Evolutionary conservation across 2,329 filamentous ascomycete species (phyloP), one percentile per base, ranked within the genome.

Genomic region (Phaeosphaeriaceae sp.): DNA sequence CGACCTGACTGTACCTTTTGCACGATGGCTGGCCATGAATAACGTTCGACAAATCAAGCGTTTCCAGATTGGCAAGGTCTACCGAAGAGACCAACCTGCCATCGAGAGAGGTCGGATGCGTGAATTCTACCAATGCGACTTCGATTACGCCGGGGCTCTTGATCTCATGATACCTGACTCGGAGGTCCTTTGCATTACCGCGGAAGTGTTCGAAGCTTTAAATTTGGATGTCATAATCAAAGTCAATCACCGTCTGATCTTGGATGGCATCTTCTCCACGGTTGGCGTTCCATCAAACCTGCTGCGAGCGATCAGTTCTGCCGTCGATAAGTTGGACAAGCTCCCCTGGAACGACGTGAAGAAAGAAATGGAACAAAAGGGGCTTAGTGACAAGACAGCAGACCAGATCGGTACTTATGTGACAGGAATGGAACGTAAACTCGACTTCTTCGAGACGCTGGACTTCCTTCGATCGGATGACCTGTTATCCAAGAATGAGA

Each of bases 71-170:
- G 93, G 92, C 69, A 97, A 97, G 81, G 93, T 97, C 47, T 93
- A 93, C 80, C 84, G 91, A 63, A 81, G 90, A 76, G 90, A 93
- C 78, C 90, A 92, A 77, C 90, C 90, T 21, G 62, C 66, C 0
- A 91, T 97, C 80, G 91, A 89, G 61, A 94, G 95, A 76, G 94
- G 93, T 50, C 88, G 93, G 51, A 94, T 97, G 90, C 87, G 93
- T 73, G 94, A 97, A 80, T 97, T 97, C 80, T 97, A 95, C 81
- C 93, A 97, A 80, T 97, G 93, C 81, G 93, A 97, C 80, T 95
- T 97, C 75, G 93, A 97, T 76, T 94, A 97, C 80, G 93, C 93
- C 10, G 93, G 94, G 60, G 82, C 80, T 42, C 94, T 92, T 80
- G 93, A 97, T 76, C 80, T 91, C 52, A 97, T 97, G 93, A 85